A percentile compares a stretch with the other conserved stretches of the same genome.
phyloP scores from a whole-genome alignment of 192 early-diverging fungal genomes.

The Coemansia asiatica region DNA sequence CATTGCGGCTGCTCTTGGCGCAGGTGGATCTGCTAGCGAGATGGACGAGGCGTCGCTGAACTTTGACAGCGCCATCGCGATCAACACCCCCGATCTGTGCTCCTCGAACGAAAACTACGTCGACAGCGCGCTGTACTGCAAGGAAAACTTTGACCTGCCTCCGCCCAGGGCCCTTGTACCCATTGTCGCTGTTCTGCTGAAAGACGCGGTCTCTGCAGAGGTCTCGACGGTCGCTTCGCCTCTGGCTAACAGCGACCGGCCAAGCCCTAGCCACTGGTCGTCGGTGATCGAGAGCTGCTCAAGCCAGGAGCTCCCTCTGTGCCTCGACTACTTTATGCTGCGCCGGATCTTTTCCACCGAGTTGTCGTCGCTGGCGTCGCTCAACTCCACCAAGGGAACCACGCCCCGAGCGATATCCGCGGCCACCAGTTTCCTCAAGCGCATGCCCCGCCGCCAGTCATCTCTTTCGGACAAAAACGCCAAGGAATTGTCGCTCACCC shows the following conservation, averaged over 20 bases:
- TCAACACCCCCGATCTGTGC: conserved; percentile 45
- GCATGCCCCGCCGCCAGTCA: conserved; percentile 49
- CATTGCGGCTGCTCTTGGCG: conserved; percentile 1
- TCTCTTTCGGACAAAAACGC: conserved; percentile 6
- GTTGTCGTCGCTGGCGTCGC: conserved; percentile 21
- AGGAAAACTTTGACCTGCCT: conserved; percentile 41
- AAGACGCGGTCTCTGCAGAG: conserved; percentile 43
- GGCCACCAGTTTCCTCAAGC: conserved; percentile 33
- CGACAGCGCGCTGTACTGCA: conserved; percentile 39
- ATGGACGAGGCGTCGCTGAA: conserved; percentile 35
- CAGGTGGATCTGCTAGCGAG: conserved; percentile 7
- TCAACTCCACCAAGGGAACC: conserved; percentile 12
- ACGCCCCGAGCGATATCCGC: conserved; percentile 21
- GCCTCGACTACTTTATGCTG: conserved; percentile 47
- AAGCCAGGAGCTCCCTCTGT: conserved; percentile 23
- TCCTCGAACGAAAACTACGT: conserved; percentile 42
- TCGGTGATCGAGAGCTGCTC: conserved; percentile 27
- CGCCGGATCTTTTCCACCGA: conserved; percentile 50
- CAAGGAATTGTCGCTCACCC: conserved; percentile 29
- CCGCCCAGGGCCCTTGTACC: conserved; percentile 44
- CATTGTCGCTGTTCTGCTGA: conserved; percentile 51
- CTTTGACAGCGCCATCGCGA: conserved; percentile 49
- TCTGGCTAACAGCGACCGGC: neutral
- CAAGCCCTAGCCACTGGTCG: conserved; percentile 16
- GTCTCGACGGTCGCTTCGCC: conserved; percentile 10